Conservation (phyloP, 805 yeast genomes). For the Candida palmyrensis region DNA sequence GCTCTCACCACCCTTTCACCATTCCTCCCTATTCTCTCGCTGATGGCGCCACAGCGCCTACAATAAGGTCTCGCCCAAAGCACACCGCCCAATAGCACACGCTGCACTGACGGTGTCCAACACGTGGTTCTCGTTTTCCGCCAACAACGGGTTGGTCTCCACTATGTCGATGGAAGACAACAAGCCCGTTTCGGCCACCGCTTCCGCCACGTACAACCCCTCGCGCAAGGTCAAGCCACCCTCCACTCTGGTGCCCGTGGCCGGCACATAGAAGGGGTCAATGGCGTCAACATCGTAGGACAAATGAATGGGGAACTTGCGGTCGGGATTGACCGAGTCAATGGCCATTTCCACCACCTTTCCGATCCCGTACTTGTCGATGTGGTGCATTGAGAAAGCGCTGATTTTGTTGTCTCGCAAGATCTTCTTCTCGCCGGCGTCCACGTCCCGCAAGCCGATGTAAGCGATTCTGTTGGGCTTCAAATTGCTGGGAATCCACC, state of each 20-base stretch:
- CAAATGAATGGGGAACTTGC: conserved; percentile 70
- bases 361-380: conserved; percentile 90
- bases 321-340: conserved; percentile 66
- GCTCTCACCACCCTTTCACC: too few species aligned
- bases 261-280: conserved; percentile 91
- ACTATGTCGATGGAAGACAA: conserved; percentile 86
- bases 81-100: conserved; percentile 87
- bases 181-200: conserved; percentile 85
- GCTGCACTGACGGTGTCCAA: conserved; percentile 87
- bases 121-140: conserved; percentile 68
- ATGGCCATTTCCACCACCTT: conserved; percentile 90
- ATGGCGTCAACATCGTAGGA: conserved; percentile 96
- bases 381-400: conserved; percentile 93
- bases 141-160: conserved; percentile 88
- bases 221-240: conserved; percentile 95
- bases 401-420: conserved; percentile 66
- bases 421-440: conserved; percentile 74
- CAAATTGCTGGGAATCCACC: conserved; percentile 74
- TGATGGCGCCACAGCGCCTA: too few species aligned
- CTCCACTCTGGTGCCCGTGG: conserved; percentile 96
- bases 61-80: conserved; percentile 84
- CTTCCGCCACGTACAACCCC: conserved; percentile 89
- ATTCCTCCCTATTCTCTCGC: too few species aligned
- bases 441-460: conserved; percentile 93
- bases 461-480: conserved; percentile 74